Percentiles rank a stretch among this genome's conserved stretches.
These are phyloP conservation scores for Penicillium salamii DNA, from an alignment of 495 filamentous ascomycete genomes.

Conservation along the genomic window DNA sequence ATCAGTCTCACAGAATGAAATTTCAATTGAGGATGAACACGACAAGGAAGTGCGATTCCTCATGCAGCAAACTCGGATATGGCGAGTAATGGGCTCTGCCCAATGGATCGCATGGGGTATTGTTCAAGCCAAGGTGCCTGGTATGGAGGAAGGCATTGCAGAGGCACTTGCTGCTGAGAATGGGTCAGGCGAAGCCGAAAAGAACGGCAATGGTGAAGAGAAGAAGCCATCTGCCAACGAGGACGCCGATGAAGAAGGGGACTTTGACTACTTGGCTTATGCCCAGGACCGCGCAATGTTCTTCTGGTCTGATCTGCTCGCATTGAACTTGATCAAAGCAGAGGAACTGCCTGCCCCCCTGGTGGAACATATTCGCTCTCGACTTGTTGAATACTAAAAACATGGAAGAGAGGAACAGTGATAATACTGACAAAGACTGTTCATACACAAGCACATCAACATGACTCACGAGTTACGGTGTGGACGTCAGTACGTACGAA, in stretches of 20 bases:
- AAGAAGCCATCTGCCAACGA: slow-evolving; percentile 18
- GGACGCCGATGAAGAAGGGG: slow-evolving; percentile 50
- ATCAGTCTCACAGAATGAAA: slow-evolving; percentile 48
- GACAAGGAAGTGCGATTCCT: slow-evolving; percentile 66
- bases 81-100: slow-evolving; percentile 82
- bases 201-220: slow-evolving; percentile 3
- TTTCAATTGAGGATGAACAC: slow-evolving; percentile 51
- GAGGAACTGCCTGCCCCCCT: slow-evolving; percentile 71
- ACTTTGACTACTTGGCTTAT: slow-evolving; percentile 92
- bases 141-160: slow-evolving; percentile 44
- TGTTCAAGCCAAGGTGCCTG: slow-evolving; percentile 84
- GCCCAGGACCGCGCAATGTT: slow-evolving; percentile 86
- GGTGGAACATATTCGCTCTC: slow-evolving; percentile 51
- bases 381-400: slow-evolving; percentile 54
- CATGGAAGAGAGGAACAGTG: slow-evolving; percentile 1
- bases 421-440: neutral
- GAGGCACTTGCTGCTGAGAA: slow-evolving; percentile 15
- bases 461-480: slow-evolving; percentile 23
- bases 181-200: slow-evolving; percentile 9
- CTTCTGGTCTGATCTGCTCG: slow-evolving; percentile 86
- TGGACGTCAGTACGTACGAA: slow-evolving; percentile 22
- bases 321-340: slow-evolving; percentile 62
- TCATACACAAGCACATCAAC: slow-evolving; percentile 4
- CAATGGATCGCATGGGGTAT: slow-evolving; percentile 97
- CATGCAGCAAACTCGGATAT: slow-evolving; percentile 73